phyloP scores from a whole-genome alignment of 257 asterid species.

The Datura wrightii region DNA sequence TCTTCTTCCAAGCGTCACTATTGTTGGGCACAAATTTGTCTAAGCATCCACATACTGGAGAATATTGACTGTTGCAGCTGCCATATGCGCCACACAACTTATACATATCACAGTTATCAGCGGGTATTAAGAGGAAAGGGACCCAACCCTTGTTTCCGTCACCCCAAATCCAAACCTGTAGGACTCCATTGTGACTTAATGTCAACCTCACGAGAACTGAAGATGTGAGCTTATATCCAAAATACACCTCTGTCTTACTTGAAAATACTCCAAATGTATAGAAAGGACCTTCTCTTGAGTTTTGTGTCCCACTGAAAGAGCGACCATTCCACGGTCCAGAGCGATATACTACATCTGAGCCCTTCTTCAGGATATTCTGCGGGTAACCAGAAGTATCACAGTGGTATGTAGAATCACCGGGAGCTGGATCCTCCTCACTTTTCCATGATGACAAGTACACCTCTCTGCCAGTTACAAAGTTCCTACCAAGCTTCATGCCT shows the following conservation, averaged over 20 bases:
- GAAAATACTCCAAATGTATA: conserved; percentile 29
- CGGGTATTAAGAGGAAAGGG: conserved; percentile 22
- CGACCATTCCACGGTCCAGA: conserved; percentile 47
- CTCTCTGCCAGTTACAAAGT: conserved; percentile 16
- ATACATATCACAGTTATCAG: conserved; percentile 47
- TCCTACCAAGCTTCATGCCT: conserved; percentile 32
- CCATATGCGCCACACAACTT: conserved; percentile 55
- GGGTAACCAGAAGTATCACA: conserved; percentile 42
- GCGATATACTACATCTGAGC: conserved; percentile 11
- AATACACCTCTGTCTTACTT: conserved; percentile 38
- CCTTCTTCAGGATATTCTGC: conserved; percentile 30
- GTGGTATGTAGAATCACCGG: conserved; percentile 39
- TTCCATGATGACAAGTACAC: conserved; percentile 49
- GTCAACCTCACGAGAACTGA: conserved; percentile 36
- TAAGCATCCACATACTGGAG: conserved; percentile 49
- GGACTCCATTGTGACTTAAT: conserved; percentile 38
- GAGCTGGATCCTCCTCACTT: conserved; percentile 46
- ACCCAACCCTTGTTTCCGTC: conserved; percentile 41
- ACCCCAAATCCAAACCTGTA: conserved; percentile 45
- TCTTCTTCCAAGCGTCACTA: conserved; percentile 32
- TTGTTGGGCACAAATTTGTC: conserved; percentile 42
- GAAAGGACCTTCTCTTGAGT: conserved; percentile 24
- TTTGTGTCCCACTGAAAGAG: conserved; percentile 35
- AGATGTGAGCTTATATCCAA: conserved; percentile 17
- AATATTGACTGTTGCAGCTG: conserved; percentile 35